Evolutionary conservation across 495 filamentous ascomycete species (phyloP).

Genomic region (Penicillium paxilli): DNA sequence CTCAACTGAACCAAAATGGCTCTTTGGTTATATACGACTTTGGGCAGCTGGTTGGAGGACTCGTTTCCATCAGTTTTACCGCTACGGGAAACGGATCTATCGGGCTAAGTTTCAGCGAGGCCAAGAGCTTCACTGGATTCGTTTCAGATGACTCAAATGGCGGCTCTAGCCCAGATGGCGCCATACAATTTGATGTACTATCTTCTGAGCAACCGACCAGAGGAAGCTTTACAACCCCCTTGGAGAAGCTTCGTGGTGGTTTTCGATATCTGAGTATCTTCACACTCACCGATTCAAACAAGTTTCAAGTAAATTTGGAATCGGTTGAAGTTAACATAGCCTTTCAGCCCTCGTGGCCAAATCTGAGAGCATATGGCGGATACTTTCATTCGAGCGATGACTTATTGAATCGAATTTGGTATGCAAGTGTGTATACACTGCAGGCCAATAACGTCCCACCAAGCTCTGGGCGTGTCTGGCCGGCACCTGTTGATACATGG

Average conservation of each 20-base stretch:
- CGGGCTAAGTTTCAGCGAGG: conserved; percentile 45
- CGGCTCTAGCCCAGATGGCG: conserved; percentile 39
- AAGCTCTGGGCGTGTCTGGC: background rate
- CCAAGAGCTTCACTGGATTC: conserved; percentile 41
- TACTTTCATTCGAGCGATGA: conserved; percentile 60
- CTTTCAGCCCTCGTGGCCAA: conserved; percentile 44
- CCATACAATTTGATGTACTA: conserved; percentile 39
- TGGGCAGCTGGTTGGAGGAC: conserved; percentile 45
- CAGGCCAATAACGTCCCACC: conserved; percentile 53
- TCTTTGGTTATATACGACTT: conserved; percentile 48
- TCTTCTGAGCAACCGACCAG: conserved; percentile 27
- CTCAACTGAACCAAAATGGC: background rate
- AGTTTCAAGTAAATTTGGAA: conserved; percentile 13
- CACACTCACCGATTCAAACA: conserved; percentile 32
- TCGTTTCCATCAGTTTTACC: conserved; percentile 35
- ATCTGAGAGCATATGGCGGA: conserved; percentile 54
- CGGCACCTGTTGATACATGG: conserved; percentile 28
- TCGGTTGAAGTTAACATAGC: conserved; percentile 23
- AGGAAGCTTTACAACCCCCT: conserved; percentile 13
- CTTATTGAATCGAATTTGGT: conserved; percentile 60
- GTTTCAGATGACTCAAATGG: conserved; percentile 42
- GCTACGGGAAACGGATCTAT: conserved; percentile 25
- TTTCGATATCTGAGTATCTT: conserved; percentile 38
- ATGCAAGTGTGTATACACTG: conserved; percentile 65
- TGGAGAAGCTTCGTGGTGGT: conserved; percentile 35